phyloP scores from a whole-genome alignment of 805 yeast genomes.

The Komagataella ulmi region DNA sequence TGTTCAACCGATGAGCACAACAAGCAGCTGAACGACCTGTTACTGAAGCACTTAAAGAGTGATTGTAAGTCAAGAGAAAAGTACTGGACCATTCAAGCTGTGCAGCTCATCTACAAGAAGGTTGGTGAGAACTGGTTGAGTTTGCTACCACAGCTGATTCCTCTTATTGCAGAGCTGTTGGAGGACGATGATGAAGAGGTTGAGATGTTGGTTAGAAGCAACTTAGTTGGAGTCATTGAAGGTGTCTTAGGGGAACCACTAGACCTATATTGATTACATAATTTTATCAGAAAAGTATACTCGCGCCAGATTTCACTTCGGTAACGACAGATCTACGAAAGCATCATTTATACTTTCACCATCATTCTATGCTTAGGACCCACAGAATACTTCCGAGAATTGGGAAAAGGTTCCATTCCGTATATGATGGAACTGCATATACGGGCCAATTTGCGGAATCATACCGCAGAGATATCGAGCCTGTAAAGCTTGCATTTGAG shows the following conservation, averaged over 20 bases:
- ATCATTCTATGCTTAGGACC: neutral
- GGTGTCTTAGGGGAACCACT: constrained; percentile 89
- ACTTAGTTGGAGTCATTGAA: constrained; percentile 84
- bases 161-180: constrained; percentile 85
- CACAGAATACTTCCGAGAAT: neutral
- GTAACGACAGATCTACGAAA: neutral
- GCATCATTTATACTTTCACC: neutral
- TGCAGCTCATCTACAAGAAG: constrained; percentile 75
- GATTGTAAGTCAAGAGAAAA: constrained; percentile 44
- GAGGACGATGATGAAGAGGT: constrained; percentile 95
- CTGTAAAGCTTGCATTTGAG: neutral
- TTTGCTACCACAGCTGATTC: constrained; percentile 86
- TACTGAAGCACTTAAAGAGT: constrained; percentile 57
- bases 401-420: neutral
- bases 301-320: neutral
- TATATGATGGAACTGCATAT: neutral
- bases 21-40: constrained; percentile 52
- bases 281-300: neutral
- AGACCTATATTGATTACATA: constrained; percentile 41
- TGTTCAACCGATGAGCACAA: constrained; percentile 60
- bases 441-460: neutral
- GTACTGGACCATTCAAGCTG: constrained; percentile 67
- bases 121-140: constrained; percentile 93
- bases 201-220: constrained; percentile 81
- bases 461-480: neutral